Percentiles rank a stretch among this genome's conserved stretches.
phyloP scores from a whole-genome alignment of 2,329 filamentous ascomycete species.

The Cadophora luteo-olivacea region DNA sequence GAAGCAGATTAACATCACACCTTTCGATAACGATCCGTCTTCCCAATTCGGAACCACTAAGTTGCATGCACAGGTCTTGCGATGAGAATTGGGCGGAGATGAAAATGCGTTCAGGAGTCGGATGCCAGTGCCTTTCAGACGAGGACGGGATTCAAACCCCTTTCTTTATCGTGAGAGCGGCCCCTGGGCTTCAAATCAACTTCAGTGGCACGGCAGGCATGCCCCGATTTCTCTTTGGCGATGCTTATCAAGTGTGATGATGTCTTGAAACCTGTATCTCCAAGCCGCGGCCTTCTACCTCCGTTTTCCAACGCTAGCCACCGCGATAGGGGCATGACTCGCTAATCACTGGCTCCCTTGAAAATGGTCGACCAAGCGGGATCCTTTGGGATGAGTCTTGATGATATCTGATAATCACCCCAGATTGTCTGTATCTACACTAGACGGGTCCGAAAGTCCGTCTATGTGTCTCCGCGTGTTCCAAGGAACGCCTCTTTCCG shows the following conservation, averaged over 20 bases:
- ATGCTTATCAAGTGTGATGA: neutral
- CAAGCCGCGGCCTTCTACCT: conserved; percentile 4
- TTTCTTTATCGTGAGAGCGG: neutral
- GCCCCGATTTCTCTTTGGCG: neutral
- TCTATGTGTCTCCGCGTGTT: neutral
- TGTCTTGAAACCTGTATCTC: neutral
- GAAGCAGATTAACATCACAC: neutral
- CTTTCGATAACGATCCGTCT: neutral
- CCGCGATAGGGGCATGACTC: conserved; percentile 6
- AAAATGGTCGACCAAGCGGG: neutral
- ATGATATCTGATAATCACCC: neutral
- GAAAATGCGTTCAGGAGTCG: neutral
- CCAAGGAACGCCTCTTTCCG: neutral
- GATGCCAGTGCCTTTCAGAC: neutral
- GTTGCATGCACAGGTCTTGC: neutral
- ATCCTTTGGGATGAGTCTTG: neutral
- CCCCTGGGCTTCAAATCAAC: neutral
- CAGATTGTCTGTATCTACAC: neutral
- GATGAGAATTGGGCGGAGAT: neutral
- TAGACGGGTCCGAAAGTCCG: neutral
- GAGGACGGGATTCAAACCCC: neutral
- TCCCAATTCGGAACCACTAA: neutral
- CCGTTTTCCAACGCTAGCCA: neutral
- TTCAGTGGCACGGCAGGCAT: neutral
- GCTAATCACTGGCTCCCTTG: neutral